Evolutionary conservation across 345 rosid genomes (phyloP).

Genomic region (Erodium maritimum): DNA sequence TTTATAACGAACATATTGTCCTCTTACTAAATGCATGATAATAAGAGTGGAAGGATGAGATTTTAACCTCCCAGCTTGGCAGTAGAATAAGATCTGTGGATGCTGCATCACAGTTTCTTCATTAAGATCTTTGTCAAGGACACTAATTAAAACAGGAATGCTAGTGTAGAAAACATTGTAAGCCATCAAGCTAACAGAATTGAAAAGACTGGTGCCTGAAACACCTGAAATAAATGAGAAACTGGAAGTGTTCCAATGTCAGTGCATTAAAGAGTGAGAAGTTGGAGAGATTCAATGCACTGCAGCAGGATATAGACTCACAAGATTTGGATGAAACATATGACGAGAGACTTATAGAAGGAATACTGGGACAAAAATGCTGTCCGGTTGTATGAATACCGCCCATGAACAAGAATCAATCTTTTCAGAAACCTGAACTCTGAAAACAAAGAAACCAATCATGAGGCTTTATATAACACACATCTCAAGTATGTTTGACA

Average conservation of each 20-base stretch:
- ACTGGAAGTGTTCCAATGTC: constrained; percentile 39
- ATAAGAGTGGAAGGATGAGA: neutral
- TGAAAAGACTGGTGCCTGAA: constrained; percentile 97
- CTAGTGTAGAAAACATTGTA: constrained; percentile 96
- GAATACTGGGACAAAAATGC: constrained; percentile 95
- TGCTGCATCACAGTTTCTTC: constrained; percentile 93
- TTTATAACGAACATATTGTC: neutral
- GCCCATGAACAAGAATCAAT: constrained; percentile 87
- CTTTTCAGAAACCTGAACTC: constrained; percentile 90
- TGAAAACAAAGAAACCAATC: constrained; percentile 28
- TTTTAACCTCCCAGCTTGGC: constrained; percentile 95
- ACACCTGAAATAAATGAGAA: constrained; percentile 99
- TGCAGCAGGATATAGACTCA: constrained; percentile 27
- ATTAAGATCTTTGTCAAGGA: constrained; percentile 93
- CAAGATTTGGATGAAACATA: constrained; percentile 98
- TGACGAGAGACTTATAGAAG: constrained; percentile 79
- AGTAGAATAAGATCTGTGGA: constrained; percentile 92
- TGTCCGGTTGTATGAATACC: constrained; percentile 95
- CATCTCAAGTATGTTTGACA: neutral
- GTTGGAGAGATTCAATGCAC: neutral
- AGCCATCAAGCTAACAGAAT: constrained; percentile 97
- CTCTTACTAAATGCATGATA: neutral
- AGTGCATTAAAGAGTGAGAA: constrained; percentile 12
- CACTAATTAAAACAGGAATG: constrained; percentile 80
- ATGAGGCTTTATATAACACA: neutral